These are phyloP conservation scores for Backusella psychrophila DNA, from an alignment of 192 early-diverging fungal species.

Conservation along the genomic window DNA sequence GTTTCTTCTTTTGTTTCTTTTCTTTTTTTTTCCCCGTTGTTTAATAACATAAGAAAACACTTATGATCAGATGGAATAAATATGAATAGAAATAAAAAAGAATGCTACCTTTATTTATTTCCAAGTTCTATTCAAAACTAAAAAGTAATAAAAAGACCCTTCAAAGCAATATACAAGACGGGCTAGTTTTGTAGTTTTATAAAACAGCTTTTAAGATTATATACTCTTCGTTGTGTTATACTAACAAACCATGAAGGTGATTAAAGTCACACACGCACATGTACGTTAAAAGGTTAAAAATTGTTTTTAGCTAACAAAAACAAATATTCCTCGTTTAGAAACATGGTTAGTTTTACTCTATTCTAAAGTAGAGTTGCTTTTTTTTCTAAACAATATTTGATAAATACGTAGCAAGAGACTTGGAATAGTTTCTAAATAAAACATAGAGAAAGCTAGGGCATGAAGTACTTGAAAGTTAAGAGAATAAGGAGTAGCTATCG, in stretches of 20 bases:
- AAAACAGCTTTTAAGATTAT: neutral
- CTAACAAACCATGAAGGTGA: neutral
- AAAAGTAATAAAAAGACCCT: neutral
- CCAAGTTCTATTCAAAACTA: neutral
- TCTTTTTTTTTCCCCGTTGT: neutral
- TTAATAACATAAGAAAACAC: too few relatives aligned
- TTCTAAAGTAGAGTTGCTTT: too few relatives aligned
- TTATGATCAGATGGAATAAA: neutral
- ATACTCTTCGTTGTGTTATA: neutral
- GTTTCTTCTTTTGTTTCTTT: neutral
- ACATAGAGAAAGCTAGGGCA: neutral
- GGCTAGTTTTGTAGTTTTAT: neutral
- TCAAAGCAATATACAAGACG: neutral
- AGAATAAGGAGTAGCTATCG: neutral
- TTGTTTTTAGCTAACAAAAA: neutral
- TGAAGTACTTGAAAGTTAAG: neutral
- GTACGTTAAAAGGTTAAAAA: neutral
- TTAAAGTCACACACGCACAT: neutral
- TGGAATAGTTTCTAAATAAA: neutral
- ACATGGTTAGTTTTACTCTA: too few relatives aligned
- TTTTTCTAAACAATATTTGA: neutral
- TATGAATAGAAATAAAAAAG: neutral
- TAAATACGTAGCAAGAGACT: neutral
- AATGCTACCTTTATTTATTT: neutral
- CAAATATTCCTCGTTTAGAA: neutral